Evolutionary conservation across 495 filamentous ascomycete species (phyloP).

Genomic region (Podospora conica): DNA sequence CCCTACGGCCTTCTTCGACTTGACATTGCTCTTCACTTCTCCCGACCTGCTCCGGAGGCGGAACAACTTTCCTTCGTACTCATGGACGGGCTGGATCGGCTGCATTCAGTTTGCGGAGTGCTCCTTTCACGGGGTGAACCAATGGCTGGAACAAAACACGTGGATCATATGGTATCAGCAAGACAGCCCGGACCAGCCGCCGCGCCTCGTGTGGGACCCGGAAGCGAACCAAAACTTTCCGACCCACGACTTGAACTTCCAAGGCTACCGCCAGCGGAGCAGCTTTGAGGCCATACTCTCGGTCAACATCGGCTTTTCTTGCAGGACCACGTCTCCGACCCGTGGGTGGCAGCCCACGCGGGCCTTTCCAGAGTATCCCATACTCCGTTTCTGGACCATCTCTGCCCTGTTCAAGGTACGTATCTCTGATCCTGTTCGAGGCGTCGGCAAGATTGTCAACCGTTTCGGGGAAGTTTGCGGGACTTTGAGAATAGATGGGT

Average conservation of each 20-base stretch:
- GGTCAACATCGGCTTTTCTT: neutral
- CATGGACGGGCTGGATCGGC: neutral
- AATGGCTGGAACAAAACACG: constrained; percentile 7
- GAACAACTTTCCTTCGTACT: neutral
- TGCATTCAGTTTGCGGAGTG: no score
- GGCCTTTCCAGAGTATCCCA: neutral
- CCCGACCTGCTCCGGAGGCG: neutral
- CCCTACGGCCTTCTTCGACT: neutral
- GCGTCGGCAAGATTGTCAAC: neutral
- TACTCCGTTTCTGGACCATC: constrained; percentile 13
- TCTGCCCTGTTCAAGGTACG: neutral
- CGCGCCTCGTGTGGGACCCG: constrained; percentile 13
- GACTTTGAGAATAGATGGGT: neutral
- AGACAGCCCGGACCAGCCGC: neutral
- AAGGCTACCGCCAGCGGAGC: constrained; percentile 2
- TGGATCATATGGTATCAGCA: constrained; percentile 21
- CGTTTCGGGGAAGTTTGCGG: neutral
- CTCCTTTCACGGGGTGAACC: neutral
- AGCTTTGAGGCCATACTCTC: neutral
- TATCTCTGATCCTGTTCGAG: neutral
- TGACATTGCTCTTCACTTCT: neutral
- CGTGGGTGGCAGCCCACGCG: neutral
- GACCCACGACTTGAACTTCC: neutral
- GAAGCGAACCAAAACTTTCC: constrained; percentile 5
- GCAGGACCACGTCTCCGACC: neutral